Base-by-base conservation (phyloP, 768 basidiomycete genomes). In the Leccinum incarnatum region DNA sequence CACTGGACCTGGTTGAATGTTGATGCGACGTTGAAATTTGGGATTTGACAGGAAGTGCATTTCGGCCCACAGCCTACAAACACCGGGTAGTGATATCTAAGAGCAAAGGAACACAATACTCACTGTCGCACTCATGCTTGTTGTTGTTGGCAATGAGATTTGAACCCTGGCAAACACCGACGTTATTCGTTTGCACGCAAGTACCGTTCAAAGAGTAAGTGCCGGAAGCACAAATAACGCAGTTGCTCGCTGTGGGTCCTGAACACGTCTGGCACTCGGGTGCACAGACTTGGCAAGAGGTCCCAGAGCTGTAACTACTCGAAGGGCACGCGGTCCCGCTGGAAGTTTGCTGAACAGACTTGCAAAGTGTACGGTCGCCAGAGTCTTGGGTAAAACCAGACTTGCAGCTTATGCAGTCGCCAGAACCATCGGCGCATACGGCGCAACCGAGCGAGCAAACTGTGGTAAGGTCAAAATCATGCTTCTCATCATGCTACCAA, bases 61-160 rank as follows among this genome's bases (percentile, higher is more conserved):
- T 89, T 89, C 2, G 88, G 77, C 8, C 92, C 92, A 69, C 94
- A 94, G 56, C 82, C 91, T 94, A 62, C 6, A 37, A 47, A 29
- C 46, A n/a, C 40, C 0, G 5, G 36, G 21, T 45, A 57, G 42
- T 37, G 19, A 59, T 23, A 54, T 56, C n/a, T 15, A 17, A 52
- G 21, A 17, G 15, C 10, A 19, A 50, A n/a, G 45, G 51, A 45
- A 37, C 6, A 56, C 49, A 53, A 36, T 27, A 54, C 40, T 72
- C 66, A 93, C 92, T 82, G 67, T 95, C 91, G 67, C 93, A 95
- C 65, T 86, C 83, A n/a, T 81, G 76, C 74, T 93, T 95, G 69
- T 81, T 80, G 64, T 91, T 92, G 64, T 96, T 89, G 21, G 85
- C 91, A 36, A 95, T 82, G 61, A 90, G 75, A 49, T 78, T 82